Evolutionary conservation across 768 basidiomycete species (phyloP), one percentile per base, ranked within the genome.

Genomic region (Epithele typhae): DNA sequence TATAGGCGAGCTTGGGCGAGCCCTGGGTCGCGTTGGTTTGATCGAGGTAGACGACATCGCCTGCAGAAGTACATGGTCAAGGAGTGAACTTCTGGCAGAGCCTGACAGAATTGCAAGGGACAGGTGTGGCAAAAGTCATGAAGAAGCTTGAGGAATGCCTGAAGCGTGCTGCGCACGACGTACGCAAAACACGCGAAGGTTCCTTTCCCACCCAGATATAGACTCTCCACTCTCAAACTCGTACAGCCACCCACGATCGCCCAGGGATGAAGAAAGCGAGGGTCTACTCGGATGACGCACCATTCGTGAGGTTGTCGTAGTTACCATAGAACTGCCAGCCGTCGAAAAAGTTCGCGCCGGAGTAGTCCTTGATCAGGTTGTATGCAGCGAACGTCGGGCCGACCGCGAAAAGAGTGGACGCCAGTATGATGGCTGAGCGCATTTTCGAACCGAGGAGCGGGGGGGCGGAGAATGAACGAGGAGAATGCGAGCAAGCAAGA

Each of bases 1-100:
- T 62, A 55, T 75, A 87, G 3, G 79, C 78, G 14, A 90, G 68
- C 0, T 69, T 58, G 50, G 74, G 68, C 19, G 66, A 62, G 9
- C 27, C 27, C 27, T 7, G 14, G 27, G 65, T 62, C 1, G 82
- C 82, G 30, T 69, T 68, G 7, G 67, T 59, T 47, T 68, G 61
- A 51, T 72, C 71, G 7, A 81, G 69, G 67, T 73, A 87, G 24
- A 73, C 75, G 12, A 79, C 81, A 53, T 86, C 82, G 36, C 84
- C 84, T 82, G 52, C 3, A 30, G 7, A 14, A 30, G 14, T 81
- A 19, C 6, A 9, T 15, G 81, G 8, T 33, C 11, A 27, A 17
- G 22, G 33, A 10, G 14, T 6, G 25, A 24, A n/a, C n/a, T n/a
- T n/a, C n/a, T n/a, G n/a, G n/a, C n/a, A n/a, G n/a, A n/a, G n/a